Percentiles rank a stretch among this genome's conserved stretches.
These are phyloP conservation scores for Brettanomyces nanus DNA, from an alignment of 805 yeast species.

Conservation along the genomic window DNA sequence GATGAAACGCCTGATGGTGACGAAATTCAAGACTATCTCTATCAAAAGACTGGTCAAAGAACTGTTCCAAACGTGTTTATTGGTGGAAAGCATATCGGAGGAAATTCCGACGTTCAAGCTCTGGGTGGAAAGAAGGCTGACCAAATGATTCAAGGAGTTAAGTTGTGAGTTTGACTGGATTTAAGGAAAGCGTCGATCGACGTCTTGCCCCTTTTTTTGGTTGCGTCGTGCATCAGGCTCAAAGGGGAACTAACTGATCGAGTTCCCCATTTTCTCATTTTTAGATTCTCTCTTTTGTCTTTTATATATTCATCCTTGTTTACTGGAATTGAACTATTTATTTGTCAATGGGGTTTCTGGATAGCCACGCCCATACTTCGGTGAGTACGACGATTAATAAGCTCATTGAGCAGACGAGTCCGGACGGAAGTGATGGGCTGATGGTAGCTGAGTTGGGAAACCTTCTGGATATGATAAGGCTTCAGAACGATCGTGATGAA, in stretches of 20 bases:
- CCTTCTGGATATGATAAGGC: constrained; percentile 44
- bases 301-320: no score
- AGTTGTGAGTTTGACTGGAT: neutral
- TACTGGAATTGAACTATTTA: no score
- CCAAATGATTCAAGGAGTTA: neutral
- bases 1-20: constrained; percentile 57
- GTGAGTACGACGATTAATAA: constrained; percentile 58
- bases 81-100: constrained; percentile 90
- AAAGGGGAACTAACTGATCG: neutral
- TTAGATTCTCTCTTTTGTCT: no score
- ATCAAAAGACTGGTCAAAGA: constrained; percentile 74
- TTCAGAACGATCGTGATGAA: constrained; percentile 22
- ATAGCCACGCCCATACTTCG: constrained; percentile 60
- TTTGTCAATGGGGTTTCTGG: constrained; percentile 44
- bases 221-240: no score
- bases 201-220: no score
- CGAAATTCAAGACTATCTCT: constrained; percentile 73
- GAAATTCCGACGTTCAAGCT: constrained; percentile 81
- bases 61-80: constrained; percentile 93
- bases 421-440: constrained; percentile 29
- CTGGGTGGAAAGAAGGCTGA: constrained; percentile 32
- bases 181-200: no score
- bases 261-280: no score
- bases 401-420: constrained; percentile 34
- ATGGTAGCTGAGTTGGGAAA: constrained; percentile 43